A percentile compares a stretch with the other conserved stretches of the same genome.
Evolutionary conservation across 495 filamentous ascomycete species (phyloP).

Genomic region (Podospora bellae-mahoneyi): DNA sequence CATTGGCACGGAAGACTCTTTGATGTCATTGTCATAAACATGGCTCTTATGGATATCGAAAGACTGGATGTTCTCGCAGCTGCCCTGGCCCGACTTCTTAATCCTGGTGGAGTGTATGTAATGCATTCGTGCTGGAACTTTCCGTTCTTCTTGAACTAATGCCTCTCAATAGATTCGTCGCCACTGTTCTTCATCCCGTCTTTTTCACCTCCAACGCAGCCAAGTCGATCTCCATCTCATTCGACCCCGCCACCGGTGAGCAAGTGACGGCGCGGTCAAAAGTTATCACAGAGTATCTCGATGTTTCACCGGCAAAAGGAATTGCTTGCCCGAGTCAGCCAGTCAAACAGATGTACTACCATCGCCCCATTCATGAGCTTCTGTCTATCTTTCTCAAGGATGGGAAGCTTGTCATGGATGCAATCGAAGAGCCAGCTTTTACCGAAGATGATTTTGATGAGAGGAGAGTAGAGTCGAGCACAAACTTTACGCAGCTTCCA

Average conservation of each 20-base stretch:
- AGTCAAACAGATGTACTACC: conserved; percentile 38
- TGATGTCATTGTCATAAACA: conserved; percentile 40
- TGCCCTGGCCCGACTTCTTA: conserved; percentile 35
- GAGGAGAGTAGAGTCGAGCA: conserved; percentile 26
- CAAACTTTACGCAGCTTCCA: conserved; percentile 40
- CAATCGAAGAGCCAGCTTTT: conserved; percentile 43
- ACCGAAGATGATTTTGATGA: conserved; percentile 22
- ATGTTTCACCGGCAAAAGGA: conserved; percentile 36
- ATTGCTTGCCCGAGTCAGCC: conserved; percentile 33
- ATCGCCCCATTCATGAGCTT: conserved; percentile 42
- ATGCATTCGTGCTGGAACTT: background rate
- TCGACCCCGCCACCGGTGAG: conserved; percentile 26
- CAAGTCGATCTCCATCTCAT: conserved; percentile 30
- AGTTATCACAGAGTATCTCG: conserved; percentile 35
- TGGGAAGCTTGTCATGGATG: conserved; percentile 40
- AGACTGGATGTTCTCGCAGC: conserved; percentile 34
- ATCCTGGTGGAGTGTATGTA: conserved; percentile 38
- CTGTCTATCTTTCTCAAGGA: conserved; percentile 37
- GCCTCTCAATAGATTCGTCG: conserved; percentile 35
- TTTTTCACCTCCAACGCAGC: conserved; percentile 41
- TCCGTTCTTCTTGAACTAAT: background rate
- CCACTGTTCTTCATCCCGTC: conserved; percentile 42
- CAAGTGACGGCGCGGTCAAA: conserved; percentile 27
- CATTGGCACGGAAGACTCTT: conserved; percentile 23
- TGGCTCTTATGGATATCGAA: conserved; percentile 47